phyloP scores from a whole-genome alignment of 441 rosid genomes.

The Aquilaria agallochum region DNA sequence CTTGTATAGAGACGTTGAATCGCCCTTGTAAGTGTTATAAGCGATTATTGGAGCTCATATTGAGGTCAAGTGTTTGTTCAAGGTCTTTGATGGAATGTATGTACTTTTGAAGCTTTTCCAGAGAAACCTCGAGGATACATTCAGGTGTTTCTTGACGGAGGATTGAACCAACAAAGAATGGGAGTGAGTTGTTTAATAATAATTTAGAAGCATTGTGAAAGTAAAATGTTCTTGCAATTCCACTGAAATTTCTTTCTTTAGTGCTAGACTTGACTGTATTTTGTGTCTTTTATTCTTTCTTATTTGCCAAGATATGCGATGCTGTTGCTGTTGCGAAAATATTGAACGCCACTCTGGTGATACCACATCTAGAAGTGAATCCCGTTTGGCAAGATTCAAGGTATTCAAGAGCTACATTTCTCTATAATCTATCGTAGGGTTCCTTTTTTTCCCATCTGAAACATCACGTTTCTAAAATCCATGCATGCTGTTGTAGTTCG shows the following conservation, averaged over 20 bases:
- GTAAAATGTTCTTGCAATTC: not conserved
- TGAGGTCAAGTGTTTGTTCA: not conserved
- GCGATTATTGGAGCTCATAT: conserved; percentile 3
- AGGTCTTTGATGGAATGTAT: conserved; percentile 5
- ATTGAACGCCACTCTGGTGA: conserved; percentile 56
- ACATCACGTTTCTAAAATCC: conserved; percentile 2
- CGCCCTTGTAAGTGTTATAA: conserved; percentile 32
- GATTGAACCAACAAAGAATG: conserved; percentile 78
- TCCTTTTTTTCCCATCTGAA: not conserved
- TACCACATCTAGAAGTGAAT: conserved; percentile 77
- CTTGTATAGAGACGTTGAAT: conserved; percentile 33
- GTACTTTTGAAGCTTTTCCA: conserved; percentile 35
- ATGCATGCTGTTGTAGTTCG: conserved; percentile 36
- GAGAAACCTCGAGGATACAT: conserved; percentile 51
- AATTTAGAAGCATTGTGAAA: not conserved
- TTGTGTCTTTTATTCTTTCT: conserved; percentile 10
- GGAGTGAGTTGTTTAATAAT: conserved; percentile 38
- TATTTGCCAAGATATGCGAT: conserved; percentile 55
- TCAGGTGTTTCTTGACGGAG: conserved; percentile 80
- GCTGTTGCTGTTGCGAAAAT: conserved; percentile 78
- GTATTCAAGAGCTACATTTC: conserved; percentile 26
- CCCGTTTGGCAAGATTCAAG: conserved; percentile 87
- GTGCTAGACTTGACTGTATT: not conserved
- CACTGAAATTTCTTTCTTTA: not conserved
- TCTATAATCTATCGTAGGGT: not conserved